phyloP scores from a whole-genome alignment of 2,329 filamentous ascomycete genomes.

The Orbilia ellipsospora region DNA sequence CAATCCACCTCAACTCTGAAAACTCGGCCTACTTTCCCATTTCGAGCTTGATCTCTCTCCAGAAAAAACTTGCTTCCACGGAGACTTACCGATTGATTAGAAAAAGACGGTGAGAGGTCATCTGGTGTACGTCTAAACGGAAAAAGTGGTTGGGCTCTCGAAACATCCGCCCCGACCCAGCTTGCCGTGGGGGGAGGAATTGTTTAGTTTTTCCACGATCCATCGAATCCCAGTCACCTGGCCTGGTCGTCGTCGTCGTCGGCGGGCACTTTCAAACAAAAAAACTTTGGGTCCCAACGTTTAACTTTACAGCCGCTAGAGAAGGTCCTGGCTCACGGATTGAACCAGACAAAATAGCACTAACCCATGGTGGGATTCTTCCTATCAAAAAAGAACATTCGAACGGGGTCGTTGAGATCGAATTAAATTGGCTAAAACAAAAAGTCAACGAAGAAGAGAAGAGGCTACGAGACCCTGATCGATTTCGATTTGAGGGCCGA shows the following conservation, averaged over 20 bases:
- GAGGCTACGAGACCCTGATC: conserved; percentile 15
- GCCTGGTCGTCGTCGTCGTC: neutral
- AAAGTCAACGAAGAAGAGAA: neutral
- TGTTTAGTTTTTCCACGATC: neutral
- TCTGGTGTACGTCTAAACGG: neutral
- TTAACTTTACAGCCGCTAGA: conserved; percentile 21
- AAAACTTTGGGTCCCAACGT: too few species aligned
- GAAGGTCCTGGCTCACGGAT: conserved; percentile 30
- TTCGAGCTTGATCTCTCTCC: conserved; percentile 3
- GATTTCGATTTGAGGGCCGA: conserved; percentile 11
- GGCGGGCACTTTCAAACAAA: too few species aligned
- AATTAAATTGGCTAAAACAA: too few species aligned
- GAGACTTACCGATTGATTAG: conserved; percentile 37
- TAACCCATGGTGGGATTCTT: conserved; percentile 31
- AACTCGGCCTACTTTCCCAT: neutral
- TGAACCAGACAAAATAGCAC: conserved; percentile 13
- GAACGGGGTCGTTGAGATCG: too few species aligned
- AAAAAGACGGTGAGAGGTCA: conserved; percentile 16
- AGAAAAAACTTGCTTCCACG: conserved; percentile 15
- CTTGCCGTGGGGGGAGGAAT: too few species aligned
- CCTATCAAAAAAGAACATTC: neutral
- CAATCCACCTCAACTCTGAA: too few species aligned
- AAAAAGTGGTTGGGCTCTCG: neutral
- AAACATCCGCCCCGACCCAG: conserved; percentile 10
- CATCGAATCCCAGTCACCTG: conserved; percentile 20